phyloP scores from a whole-genome alignment of 2,329 filamentous ascomycete genomes.

The Ciborinia camelliae region DNA sequence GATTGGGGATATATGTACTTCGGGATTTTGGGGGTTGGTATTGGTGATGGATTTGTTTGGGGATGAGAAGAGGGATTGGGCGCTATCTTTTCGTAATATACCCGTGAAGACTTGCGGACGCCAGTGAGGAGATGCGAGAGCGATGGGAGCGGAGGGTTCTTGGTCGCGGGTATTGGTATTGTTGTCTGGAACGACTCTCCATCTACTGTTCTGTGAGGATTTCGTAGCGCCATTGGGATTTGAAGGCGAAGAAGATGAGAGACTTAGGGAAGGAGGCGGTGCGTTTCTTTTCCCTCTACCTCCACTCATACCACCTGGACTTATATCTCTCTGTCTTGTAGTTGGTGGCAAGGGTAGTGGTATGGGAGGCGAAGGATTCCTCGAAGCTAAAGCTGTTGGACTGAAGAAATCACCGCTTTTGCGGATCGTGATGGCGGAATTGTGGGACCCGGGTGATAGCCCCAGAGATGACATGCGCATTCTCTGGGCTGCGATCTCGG shows the following conservation, averaged over 20 bases:
- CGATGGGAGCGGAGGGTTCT: slow-evolving; percentile 23
- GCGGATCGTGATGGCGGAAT: slow-evolving; percentile 10
- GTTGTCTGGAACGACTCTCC: slow-evolving; percentile 26
- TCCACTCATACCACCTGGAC: neutral
- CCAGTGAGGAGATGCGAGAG: slow-evolving; percentile 32
- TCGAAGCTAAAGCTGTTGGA: slow-evolving; percentile 20
- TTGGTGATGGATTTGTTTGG: neutral
- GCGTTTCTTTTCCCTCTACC: neutral
- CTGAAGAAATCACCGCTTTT: slow-evolving; percentile 16
- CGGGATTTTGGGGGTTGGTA: neutral
- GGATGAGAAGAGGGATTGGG: neutral
- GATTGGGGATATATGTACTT: neutral
- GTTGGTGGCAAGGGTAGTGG: slow-evolving; percentile 43
- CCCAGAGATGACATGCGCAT: slow-evolving; percentile 15
- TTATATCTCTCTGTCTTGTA: neutral
- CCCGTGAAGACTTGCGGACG: slow-evolving; percentile 23
- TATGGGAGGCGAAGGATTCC: slow-evolving; percentile 41
- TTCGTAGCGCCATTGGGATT: neutral
- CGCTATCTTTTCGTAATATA: slow-evolving; percentile 13
- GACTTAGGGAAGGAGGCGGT: neutral
- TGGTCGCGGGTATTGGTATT: neutral
- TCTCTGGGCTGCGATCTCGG: slow-evolving; percentile 29
- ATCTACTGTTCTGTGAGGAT: slow-evolving; percentile 21
- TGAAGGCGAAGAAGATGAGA: neutral
- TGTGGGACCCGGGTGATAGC: neutral